phyloP scores from a whole-genome alignment of 352 stramenopile species.

The Globisporangium carolinianum region DNA sequence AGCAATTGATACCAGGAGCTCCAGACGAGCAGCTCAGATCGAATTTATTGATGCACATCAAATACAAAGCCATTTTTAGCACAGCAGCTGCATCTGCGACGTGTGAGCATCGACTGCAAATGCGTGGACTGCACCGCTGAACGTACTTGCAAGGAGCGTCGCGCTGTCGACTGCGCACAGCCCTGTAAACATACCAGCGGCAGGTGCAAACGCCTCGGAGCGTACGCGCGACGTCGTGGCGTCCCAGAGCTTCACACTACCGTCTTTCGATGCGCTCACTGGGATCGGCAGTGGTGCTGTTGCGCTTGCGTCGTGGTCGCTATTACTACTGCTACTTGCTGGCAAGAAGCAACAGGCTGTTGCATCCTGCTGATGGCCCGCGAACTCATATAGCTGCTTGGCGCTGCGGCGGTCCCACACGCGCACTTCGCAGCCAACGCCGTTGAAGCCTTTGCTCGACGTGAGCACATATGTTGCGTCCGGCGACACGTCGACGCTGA shows the following conservation, averaged over 20 bases:
- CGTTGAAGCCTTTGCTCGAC: slow-evolving; percentile 84
- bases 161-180: slow-evolving; percentile 27
- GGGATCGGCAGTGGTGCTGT: slow-evolving; percentile 17
- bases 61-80: too few species aligned
- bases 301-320: not conserved
- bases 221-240: slow-evolving; percentile 15
- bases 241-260: slow-evolving; percentile 72
- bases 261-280: slow-evolving; percentile 76
- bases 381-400: slow-evolving; percentile 47
- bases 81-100: not conserved
- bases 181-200: slow-evolving; percentile 56
- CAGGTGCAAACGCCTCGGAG: slow-evolving; percentile 38
- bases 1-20: too few species aligned
- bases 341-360: slow-evolving; percentile 68
- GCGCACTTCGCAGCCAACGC: slow-evolving; percentile 64
- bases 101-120: slow-evolving; percentile 26
- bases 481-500: slow-evolving; percentile 46
- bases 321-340: slow-evolving; percentile 2
- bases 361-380: slow-evolving; percentile 70
- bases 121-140: slow-evolving; percentile 37
- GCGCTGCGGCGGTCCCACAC: slow-evolving; percentile 74
- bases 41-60: too few species aligned
- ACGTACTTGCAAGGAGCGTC: slow-evolving; percentile 49
- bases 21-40: too few species aligned
- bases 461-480: slow-evolving; percentile 64